Evolutionary conservation across 768 basidiomycete genomes (phyloP), one percentile per base, ranked within the genome.

Genomic region (Rhodotorula babjevae): DNA sequence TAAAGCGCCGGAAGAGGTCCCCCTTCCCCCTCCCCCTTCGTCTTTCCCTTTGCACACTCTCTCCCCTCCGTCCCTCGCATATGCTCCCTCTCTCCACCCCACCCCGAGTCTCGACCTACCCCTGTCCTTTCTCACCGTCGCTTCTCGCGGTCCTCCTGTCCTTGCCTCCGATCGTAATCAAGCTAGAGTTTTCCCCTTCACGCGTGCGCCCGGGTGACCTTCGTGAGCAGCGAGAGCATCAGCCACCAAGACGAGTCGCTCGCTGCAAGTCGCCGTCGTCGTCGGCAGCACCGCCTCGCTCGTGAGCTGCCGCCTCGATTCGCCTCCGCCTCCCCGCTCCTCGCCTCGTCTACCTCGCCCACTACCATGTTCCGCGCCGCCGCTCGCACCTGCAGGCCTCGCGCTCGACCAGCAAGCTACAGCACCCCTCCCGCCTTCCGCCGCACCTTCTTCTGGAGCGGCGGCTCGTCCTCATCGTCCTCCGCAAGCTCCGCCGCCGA

Each of bases 391-490:
- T 61, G 57, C 36, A 59, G 56, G 21, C 33, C 33, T 2, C 33
- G 56, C 12, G 33, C 33, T 7, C 56, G 21, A 7, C 33, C 33
- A 10, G 14, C 40, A 27, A 60, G 16, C 42, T 9, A 16, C 18
- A 12, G 29, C n/a, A 12, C 36, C 25, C 29, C 14, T 15, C 31
- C 64, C 25, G n/a, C 42, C 44, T 19, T 42, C 11, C 65, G 55
- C 46, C 44, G 53, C 0, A 27, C 50, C 18, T 68, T 63, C 71
- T 72, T 63, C 66, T 63, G 63, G 57, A 53, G 57, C 46, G 21
- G 31, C 33, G 8, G 19, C 18, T 27, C 58, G n/a, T 11, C 36
- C 31, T 27, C 58, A 36, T 11, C 36, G 12, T 42, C 42, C 27
- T 27, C 65, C 19, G 15, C 58, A 14, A 7, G 46, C 9, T 10